These are phyloP conservation scores for Cutaneotrichosporon spelunceum DNA, from an alignment of 1,284 basidiomycete species.

Conservation along the genomic window DNA sequence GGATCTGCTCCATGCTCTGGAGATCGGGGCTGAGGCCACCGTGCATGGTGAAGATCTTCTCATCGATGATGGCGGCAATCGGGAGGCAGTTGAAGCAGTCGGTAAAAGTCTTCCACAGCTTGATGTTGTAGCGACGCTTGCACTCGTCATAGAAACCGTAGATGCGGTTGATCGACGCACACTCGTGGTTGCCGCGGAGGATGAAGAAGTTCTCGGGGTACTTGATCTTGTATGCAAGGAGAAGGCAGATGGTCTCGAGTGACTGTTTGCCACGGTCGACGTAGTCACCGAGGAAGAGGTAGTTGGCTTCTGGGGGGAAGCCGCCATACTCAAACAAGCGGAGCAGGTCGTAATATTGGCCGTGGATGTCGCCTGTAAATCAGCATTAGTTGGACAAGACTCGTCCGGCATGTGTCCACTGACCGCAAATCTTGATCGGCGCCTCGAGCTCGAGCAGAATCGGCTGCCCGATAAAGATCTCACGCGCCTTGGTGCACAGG, in stretches of 20 bases:
- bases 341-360: slow-evolving; percentile 62
- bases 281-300: slow-evolving; percentile 63
- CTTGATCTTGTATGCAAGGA: slow-evolving; percentile 61
- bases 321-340: slow-evolving; percentile 62
- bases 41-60: slow-evolving; percentile 61
- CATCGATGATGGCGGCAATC: slow-evolving; percentile 63
- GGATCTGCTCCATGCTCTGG: slow-evolving; percentile 99
- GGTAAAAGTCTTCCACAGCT: slow-evolving; percentile 64
- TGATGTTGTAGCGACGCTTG: slow-evolving; percentile 64
- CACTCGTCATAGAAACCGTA: slow-evolving; percentile 65
- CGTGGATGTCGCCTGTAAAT: slow-evolving; percentile 57
- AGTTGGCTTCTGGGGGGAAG: slow-evolving; percentile 62
- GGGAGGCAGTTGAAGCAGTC: slow-evolving; percentile 65
- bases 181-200: slow-evolving; percentile 62
- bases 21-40: slow-evolving; percentile 75
- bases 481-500: slow-evolving; percentile 60
- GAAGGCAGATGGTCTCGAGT: slow-evolving; percentile 60
- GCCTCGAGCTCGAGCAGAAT: slow-evolving; percentile 62
- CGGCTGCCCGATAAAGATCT: slow-evolving; percentile 62
- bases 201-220: slow-evolving; percentile 65
- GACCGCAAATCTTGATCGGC: slow-evolving; percentile 63
- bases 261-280: slow-evolving; percentile 63
- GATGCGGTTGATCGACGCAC: slow-evolving; percentile 59
- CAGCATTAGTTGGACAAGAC: background rate
- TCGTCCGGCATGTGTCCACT: slow-evolving; percentile 25